phyloP scores from a whole-genome alignment of 2,329 filamentous ascomycete species.

The Ramichloridium luteum region DNA sequence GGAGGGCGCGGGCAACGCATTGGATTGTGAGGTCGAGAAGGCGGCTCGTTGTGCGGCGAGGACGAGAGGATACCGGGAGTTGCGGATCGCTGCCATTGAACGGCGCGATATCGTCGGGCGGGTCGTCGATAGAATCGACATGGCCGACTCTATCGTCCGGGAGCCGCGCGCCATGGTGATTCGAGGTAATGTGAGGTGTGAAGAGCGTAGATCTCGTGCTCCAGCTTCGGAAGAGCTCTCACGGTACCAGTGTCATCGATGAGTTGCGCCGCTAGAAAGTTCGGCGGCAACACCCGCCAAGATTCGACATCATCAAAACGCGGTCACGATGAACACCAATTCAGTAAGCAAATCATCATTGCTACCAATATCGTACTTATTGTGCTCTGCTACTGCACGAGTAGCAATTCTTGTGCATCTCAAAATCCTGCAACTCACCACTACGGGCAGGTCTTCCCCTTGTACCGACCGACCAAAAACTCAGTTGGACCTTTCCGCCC shows the following conservation, averaged over 20 bases:
- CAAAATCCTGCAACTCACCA: too few relatives aligned
- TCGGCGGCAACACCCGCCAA: neutral
- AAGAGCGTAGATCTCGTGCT: neutral
- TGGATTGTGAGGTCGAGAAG: slow-evolving; percentile 17
- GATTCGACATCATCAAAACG: neutral
- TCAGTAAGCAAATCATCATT: neutral
- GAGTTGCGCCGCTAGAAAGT: neutral
- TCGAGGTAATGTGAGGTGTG: neutral
- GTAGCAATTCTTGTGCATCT: too few relatives aligned
- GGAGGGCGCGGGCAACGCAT: slow-evolving; percentile 18
- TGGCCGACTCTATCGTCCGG: slow-evolving; percentile 11
- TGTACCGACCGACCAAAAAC: too few relatives aligned
- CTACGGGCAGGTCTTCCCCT: too few relatives aligned
- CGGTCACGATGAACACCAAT: neutral
- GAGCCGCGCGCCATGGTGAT: slow-evolving; percentile 9
- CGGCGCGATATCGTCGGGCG: slow-evolving; percentile 21
- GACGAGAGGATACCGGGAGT: slow-evolving; percentile 21
- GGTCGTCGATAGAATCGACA: slow-evolving; percentile 29
- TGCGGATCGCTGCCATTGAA: slow-evolving; percentile 22
- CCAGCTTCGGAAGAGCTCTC: too few relatives aligned
- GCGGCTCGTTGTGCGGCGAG: slow-evolving; percentile 12
- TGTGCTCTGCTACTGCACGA: too few relatives aligned
- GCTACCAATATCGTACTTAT: too few relatives aligned
- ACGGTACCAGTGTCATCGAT: neutral
- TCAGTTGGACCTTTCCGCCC: too few relatives aligned